Base-by-base conservation (phyloP, 75 land plant species). In the Picea glauca region DNA sequence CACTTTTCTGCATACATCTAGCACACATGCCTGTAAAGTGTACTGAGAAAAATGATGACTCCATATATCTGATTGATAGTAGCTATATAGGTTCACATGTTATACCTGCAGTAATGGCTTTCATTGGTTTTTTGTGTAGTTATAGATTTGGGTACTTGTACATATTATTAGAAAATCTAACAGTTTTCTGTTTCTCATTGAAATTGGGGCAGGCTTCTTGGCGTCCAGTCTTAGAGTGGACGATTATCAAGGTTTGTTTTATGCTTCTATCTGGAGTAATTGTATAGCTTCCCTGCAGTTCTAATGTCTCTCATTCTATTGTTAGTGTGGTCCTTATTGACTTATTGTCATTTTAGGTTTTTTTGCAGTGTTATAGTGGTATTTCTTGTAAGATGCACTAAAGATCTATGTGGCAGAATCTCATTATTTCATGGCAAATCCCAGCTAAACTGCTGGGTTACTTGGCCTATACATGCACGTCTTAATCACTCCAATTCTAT, bases 241-340 rank as follows among this genome's bases (percentile, higher is more conserved):
- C 80, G 90, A 91, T 76, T 91, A 91, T 68, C 92, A 91, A 91
- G 92, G 92, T 90, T 62, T 50, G 81, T 81, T 3, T 11, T 30
- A 50, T 62, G 30, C 7, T 14, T 46, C 62, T 54, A 76, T 2
- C 54, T 13, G 18, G 35, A 18, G 54, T 21, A 30, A 68, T 78
- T 3, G 1, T 2, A n/a, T 32, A 54, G 32, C 72, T 15, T 63
- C 6, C 32, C 4, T 33, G 20, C 68, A 77, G 21, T 17, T 61
- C 61, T n/a, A 14, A 17, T 5, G 33, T 40, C 3, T 23, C 38
- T 33, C 35, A 17, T 11, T 61, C 15, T 11, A 13, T 11, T 74
- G 2, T 61, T 15, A 31, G 21, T n/a, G 33, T 40, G 13, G 4
- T 43, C 26, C 26, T 26, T 26, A 26, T 26, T 26, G 26, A 26